Conservation (phyloP, 192 early-diverging fungal species). For the Phycomyces nitens region DNA sequence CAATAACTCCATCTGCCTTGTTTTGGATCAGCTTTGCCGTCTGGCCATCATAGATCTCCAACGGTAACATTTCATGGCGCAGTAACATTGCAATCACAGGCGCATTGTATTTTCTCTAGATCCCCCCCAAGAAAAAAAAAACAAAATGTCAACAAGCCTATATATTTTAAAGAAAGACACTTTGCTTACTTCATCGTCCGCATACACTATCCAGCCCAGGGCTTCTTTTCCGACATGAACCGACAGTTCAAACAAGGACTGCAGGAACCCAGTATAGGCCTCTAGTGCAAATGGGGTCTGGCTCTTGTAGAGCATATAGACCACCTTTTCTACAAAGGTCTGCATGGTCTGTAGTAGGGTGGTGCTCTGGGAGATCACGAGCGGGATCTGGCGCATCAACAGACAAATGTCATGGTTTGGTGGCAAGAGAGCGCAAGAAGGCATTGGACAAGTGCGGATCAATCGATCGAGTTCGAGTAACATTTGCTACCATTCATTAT, state of each 20-base stretch:
- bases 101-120: conserved; percentile 78
- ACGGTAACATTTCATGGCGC: conserved; percentile 64
- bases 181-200: conserved; percentile 71
- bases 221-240: conserved; percentile 77
- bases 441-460: conserved; percentile 48
- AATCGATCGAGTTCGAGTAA: conserved; percentile 74
- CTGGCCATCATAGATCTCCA: conserved; percentile 84
- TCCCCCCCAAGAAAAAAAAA: too few species aligned
- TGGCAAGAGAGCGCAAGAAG: conserved; percentile 60
- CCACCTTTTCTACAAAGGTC: conserved; percentile 81
- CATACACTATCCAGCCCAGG: conserved; percentile 85
- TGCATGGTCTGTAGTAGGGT: conserved; percentile 71
- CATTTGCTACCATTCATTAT: conserved; percentile 17
- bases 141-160: too few species aligned
- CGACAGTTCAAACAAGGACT: conserved; percentile 80
- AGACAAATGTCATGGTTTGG: conserved; percentile 73
- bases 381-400: conserved; percentile 65
- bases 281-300: conserved; percentile 70
- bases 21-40: conserved; percentile 84
- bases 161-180: too few species aligned
- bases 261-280: conserved; percentile 76
- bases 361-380: conserved; percentile 62
- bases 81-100: conserved; percentile 75
- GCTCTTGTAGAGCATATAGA: conserved; percentile 75
- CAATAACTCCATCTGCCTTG: conserved; percentile 56